A percentile compares a stretch with the other conserved stretches of the same genome.
Evolutionary conservation across 2,329 filamentous ascomycete genomes (phyloP).

Genomic region (Exophiala lecanii-corni): DNA sequence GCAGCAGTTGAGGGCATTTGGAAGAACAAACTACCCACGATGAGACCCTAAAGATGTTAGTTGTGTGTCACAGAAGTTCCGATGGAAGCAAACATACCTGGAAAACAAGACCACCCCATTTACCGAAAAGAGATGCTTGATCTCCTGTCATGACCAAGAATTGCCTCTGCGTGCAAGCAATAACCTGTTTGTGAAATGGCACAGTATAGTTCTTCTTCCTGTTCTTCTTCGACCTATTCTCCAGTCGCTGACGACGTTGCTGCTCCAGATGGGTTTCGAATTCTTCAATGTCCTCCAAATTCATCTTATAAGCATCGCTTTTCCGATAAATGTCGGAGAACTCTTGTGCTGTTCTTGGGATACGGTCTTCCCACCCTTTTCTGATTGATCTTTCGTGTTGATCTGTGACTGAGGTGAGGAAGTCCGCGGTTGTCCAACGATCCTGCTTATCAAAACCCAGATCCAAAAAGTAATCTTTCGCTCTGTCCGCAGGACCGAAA

Average conservation of each 20-base stretch:
- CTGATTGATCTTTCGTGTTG: slow-evolving; percentile 54
- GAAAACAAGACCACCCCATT: slow-evolving; percentile 47
- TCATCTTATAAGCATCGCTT: slow-evolving; percentile 42
- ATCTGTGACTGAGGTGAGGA: slow-evolving; percentile 65
- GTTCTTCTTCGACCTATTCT: slow-evolving; percentile 35
- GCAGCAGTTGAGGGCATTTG: slow-evolving; percentile 48
- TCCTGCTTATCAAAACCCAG: slow-evolving; percentile 69
- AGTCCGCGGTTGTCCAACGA: slow-evolving; percentile 69
- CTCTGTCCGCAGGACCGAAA: slow-evolving; percentile 60
- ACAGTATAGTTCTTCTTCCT: slow-evolving; percentile 52
- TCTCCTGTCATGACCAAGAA: slow-evolving; percentile 54
- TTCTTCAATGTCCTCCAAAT: slow-evolving; percentile 46
- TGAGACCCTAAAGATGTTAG: slow-evolving; percentile 33
- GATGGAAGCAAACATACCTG: slow-evolving; percentile 16
- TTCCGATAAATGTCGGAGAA: slow-evolving; percentile 50
- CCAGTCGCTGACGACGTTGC: slow-evolving; percentile 38
- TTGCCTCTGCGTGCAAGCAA: slow-evolving; percentile 52
- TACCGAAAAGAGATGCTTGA: slow-evolving; percentile 46
- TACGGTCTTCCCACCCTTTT: slow-evolving; percentile 53
- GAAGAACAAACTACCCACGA: slow-evolving; percentile 50
- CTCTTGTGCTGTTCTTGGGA: slow-evolving; percentile 52
- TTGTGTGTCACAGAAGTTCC: not conserved
- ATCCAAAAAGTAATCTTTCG: slow-evolving; percentile 64
- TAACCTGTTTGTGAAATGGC: slow-evolving; percentile 47
- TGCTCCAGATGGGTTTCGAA: slow-evolving; percentile 49